Evolutionary conservation across 805 yeast genomes (phyloP), one percentile per base, ranked within the genome.

Genomic region (Saccharomycopsis sp.): DNA sequence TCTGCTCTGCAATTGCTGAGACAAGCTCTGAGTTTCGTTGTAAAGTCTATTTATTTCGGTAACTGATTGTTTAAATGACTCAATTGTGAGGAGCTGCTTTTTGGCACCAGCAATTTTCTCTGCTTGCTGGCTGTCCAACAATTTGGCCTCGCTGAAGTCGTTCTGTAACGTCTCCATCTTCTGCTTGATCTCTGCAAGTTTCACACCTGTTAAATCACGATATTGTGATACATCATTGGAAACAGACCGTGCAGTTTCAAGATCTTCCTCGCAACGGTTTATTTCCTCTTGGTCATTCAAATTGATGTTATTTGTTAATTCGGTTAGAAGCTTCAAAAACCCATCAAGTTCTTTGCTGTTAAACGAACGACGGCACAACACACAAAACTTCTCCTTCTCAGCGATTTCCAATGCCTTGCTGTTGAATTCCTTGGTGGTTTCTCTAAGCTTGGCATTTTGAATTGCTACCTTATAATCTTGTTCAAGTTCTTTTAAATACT

Each of bases 371-470:
- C 81, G 80, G 69, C 98, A 93, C 51, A 92, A 72, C 50, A 85
- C 72, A 70, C 97, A 93, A 53, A 80, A 75, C 9, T 83, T 77
- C 7, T 79, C 76, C 2, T 68, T 66, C 25, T 81, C 72, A 0
- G 96, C 94, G 47, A 79, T 69, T 34, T 81, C 79, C 9, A 87
- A 70, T 0, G 97, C 97, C 51, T 81, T 81, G 22, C 76, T 90
- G 66, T 88, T 90, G 70, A 86, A 91, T 49, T 81, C 81, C 24
- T 82, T 73, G 0, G 92, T 85, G 1, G 90, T 87, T 51, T 82
- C 83, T 34, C 79, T 80, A 63, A 88, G 83, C 66, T 89, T 89
- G 35, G 82, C 68, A 57, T 86, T 84, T 62, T 86, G 87, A 15
- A 82, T 72, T 0, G 89, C 83, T 19, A 77, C 77, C 49, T 81